Conservation (phyloP, 2,329 filamentous ascomycete species). For the Pleurostoma richardsiae region DNA sequence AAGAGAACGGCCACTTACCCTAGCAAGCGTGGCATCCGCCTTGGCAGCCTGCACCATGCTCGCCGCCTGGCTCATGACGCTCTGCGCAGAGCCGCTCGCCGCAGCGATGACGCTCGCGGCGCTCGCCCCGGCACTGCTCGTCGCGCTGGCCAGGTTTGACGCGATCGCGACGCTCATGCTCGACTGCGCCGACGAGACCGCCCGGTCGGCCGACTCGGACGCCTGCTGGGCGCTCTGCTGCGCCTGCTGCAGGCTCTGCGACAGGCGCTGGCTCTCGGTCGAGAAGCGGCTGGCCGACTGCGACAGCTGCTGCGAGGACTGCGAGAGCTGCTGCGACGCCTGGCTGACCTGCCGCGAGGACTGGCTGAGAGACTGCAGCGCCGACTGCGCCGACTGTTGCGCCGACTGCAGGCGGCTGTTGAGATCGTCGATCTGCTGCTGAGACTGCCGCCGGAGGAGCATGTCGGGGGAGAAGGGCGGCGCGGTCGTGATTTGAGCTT, state of each 20-base stretch:
- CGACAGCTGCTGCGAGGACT: slow-evolving; percentile 17
- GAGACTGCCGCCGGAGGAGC: slow-evolving; percentile 12
- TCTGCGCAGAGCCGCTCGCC: slow-evolving; percentile 16
- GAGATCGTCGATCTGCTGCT: slow-evolving; percentile 17
- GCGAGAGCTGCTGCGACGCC: slow-evolving; percentile 23
- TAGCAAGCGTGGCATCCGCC: slow-evolving; percentile 22
- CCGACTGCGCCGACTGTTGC: slow-evolving; percentile 21
- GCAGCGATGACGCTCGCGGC: slow-evolving; percentile 18
- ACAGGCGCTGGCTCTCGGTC: slow-evolving; percentile 18
- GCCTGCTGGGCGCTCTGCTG: slow-evolving; percentile 14
- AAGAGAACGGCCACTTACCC: slow-evolving; percentile 13
- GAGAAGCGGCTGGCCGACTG: slow-evolving; percentile 23
- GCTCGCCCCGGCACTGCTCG: slow-evolving; percentile 17
- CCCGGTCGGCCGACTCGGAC: slow-evolving; percentile 7
- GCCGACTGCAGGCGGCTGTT: slow-evolving; percentile 9
- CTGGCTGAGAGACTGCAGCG: slow-evolving; percentile 19
- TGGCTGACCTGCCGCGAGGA: slow-evolving; percentile 22
- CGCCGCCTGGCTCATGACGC: slow-evolving; percentile 13
- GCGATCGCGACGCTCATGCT: slow-evolving; percentile 19
- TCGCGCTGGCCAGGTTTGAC: slow-evolving; percentile 18
- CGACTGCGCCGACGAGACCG: slow-evolving; percentile 16
- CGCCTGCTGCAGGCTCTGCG: slow-evolving; percentile 15
- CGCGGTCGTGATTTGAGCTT: slow-evolving; percentile 16
- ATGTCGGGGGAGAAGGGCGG: slow-evolving; percentile 6
- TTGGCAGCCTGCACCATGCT: slow-evolving; percentile 21